A percentile compares a stretch with the other conserved stretches of the same genome.
These are phyloP conservation scores for Taiozyma sp. DNA, from an alignment of 1,139 yeast species.

Conservation along the genomic window DNA sequence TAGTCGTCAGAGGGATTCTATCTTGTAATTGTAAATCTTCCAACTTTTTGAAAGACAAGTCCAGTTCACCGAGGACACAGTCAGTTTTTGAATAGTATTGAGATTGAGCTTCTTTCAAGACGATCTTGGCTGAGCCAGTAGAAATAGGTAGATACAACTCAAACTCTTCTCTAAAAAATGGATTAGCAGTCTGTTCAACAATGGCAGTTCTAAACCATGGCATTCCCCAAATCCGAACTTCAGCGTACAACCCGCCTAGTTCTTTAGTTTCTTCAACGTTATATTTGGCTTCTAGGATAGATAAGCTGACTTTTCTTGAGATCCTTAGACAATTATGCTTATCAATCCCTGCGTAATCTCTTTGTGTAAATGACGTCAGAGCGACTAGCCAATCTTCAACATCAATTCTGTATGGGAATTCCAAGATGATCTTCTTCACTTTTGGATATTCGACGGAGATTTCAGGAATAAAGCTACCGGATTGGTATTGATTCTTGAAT, in stretches of 20 bases:
- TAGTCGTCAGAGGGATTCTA: constrained; percentile 26
- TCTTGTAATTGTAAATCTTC: constrained; percentile 28
- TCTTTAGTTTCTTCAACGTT: not conserved
- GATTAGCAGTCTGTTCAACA: constrained; percentile 43
- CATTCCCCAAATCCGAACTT: constrained; percentile 59
- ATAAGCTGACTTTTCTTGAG: constrained; percentile 48
- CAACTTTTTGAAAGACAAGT: constrained; percentile 51
- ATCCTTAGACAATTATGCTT: constrained; percentile 42
- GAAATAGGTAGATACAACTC: constrained; percentile 51
- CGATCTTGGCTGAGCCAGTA: constrained; percentile 48
- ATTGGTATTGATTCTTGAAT: constrained; percentile 7
- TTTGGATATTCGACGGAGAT: constrained; percentile 4
- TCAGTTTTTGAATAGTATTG: constrained; percentile 22
- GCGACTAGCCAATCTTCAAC: constrained; percentile 84
- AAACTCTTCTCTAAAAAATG: constrained; percentile 74
- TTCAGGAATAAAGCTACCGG: constrained; percentile 11
- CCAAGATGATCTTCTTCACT: constrained; percentile 41
- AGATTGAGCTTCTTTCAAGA: constrained; percentile 37
- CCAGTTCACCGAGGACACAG: constrained; percentile 47
- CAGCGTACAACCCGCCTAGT: constrained; percentile 42
- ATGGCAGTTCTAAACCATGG: constrained; percentile 69
- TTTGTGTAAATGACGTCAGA: constrained; percentile 58
- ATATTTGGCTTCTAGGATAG: constrained; percentile 47
- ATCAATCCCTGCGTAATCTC: constrained; percentile 45
- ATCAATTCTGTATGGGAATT: constrained; percentile 67